Base-by-base conservation (phyloP, 108 stramenopile species). In the Craspedostauros australis region DNA sequence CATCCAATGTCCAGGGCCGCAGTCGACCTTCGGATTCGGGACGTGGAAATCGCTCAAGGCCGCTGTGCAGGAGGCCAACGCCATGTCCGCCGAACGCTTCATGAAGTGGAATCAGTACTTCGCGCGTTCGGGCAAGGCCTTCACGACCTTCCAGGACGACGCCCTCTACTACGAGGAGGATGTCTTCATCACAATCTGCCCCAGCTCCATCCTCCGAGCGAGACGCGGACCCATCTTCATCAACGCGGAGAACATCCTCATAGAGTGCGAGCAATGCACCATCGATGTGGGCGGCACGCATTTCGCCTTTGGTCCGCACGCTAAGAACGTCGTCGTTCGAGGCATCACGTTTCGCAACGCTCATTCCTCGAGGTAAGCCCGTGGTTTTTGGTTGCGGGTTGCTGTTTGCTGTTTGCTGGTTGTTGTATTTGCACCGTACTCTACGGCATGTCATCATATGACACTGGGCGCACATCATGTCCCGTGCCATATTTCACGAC, bases 231-330 rank as follows among this genome's bases (percentile, higher is more conserved):
- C 81, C 5, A 78, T 87, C 14, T 85, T 73, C 63, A 71, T 91
- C 43, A 86, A 91, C 68, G 81, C 90, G 8, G 84, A 85, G 49
- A 86, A 91, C 40, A 57, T 87, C 22, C 63, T 70, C 20, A 71
- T 91, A 32, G 69, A 86, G 65, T 91, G 90, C 42, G 50, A 68
- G 5, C 57, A 37, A 21, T 91, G 86, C 48, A 54, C 54, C 37
- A 42, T 77, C 46, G 71, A 84, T 57, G 68, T 79, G 20, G 53
- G 62, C 1, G 82, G 80, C 1, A 84, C 84, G 0, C 90, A 91
- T 42, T 62, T 91, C 15, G 64, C 70, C 39, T 91, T 91, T 68
- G 90, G 90, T 8, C 85, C 83, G 7, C 73, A 85, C 43, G 85
- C 90, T 16, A 69, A 57, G 31, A 80, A 87, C 39, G 67, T 86